These are phyloP conservation scores for Naganishia cerealis DNA, from an alignment of 1,284 basidiomycete genomes.

Conservation along the genomic window DNA sequence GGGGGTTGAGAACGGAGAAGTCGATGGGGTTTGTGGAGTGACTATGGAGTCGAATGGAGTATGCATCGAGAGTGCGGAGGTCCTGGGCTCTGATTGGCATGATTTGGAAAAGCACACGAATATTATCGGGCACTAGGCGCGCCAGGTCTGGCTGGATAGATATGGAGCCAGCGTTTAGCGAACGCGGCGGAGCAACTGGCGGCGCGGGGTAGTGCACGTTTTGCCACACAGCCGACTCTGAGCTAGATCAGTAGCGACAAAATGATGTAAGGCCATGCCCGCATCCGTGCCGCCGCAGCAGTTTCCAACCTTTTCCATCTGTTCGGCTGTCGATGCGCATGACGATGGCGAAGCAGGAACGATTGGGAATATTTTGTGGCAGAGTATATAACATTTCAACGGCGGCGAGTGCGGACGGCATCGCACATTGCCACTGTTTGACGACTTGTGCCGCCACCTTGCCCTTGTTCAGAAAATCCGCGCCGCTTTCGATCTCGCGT, in stretches of 20 bases:
- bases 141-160: background rate
- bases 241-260: slow-evolving; percentile 1
- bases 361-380: slow-evolving; percentile 16
- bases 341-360: slow-evolving; percentile 4
- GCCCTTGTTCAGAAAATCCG: slow-evolving; percentile 6
- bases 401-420: slow-evolving; percentile 2
- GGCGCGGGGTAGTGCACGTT: slow-evolving; percentile 29
- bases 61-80: slow-evolving; percentile 3
- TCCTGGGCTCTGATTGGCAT: background rate
- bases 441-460: background rate
- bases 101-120: background rate
- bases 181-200: background rate
- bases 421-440: slow-evolving; percentile 1
- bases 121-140: background rate
- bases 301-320: slow-evolving; percentile 3
- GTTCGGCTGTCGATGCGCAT: slow-evolving; percentile 4
- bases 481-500: slow-evolving; percentile 28
- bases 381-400: background rate
- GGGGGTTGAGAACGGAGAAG: background rate
- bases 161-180: background rate
- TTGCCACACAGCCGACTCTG: slow-evolving; percentile 23
- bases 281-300: slow-evolving; percentile 22
- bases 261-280: slow-evolving; percentile 23
- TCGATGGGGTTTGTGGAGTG: slow-evolving; percentile 1
- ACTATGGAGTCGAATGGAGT: background rate